Evolutionary conservation across 2,329 filamentous ascomycete genomes (phyloP).

Genomic region (Sporothrix mexicana): DNA sequence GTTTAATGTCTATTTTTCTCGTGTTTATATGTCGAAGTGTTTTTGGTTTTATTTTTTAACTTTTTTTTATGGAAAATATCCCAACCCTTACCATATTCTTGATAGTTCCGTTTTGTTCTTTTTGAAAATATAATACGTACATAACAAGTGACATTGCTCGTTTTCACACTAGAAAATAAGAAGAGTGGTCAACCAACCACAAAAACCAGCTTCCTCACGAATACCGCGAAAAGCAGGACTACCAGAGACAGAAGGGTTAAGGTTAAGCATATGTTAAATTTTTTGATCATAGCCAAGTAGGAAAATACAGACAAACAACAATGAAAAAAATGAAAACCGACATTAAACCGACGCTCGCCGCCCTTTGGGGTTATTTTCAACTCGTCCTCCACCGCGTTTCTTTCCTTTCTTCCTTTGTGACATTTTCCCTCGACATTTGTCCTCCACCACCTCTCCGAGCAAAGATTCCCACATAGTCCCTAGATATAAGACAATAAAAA

Average conservation of each 20-base stretch:
- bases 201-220: background rate
- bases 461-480: conserved; percentile 11
- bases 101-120: too few relatives aligned
- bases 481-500: conserved; percentile 13
- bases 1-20: too few relatives aligned
- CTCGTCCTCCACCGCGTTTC: background rate
- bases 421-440: background rate
- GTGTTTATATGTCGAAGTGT: too few relatives aligned
- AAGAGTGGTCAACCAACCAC: too few relatives aligned
- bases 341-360: background rate
- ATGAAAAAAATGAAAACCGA: background rate
- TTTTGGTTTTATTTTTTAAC: too few relatives aligned
- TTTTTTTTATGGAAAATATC: too few relatives aligned
- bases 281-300: conserved; percentile 11
- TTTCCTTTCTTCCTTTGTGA: background rate
- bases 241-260: background rate
- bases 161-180: too few relatives aligned
- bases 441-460: background rate
- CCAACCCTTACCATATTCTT: too few relatives aligned
- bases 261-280: background rate
- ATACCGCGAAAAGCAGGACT: background rate
- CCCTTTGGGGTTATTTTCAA: background rate
- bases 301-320: conserved; percentile 10
- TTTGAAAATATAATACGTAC: too few relatives aligned
- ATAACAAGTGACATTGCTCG: too few relatives aligned